Percentiles rank a stretch among this genome's conserved stretches.
Evolutionary conservation across 1,139 yeast genomes (phyloP).

Genomic region (Hanseniaspora gamundiae): DNA sequence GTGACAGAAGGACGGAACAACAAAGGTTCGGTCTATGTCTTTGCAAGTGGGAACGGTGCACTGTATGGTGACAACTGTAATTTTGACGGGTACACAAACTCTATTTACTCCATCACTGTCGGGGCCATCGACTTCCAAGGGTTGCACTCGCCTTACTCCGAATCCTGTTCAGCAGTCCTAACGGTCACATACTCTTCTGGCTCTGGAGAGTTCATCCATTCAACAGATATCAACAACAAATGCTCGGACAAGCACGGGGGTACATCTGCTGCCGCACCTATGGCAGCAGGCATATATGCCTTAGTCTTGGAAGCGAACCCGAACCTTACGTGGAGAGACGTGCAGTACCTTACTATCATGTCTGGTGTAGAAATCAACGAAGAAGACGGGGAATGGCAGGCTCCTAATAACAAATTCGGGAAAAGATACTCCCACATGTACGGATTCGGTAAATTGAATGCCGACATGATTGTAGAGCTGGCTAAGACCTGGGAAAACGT

Average conservation of each 20-base stretch:
- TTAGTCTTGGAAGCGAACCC: conserved; percentile 75
- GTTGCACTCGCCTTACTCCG: conserved; percentile 77
- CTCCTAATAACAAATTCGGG: conserved; percentile 32
- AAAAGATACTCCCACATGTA: conserved; percentile 68
- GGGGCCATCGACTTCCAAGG: conserved; percentile 88
- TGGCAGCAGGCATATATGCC: conserved; percentile 90
- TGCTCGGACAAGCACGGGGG: conserved; percentile 85
- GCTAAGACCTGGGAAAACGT: conserved; percentile 77
- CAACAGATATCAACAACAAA: conserved; percentile 68
- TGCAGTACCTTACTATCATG: conserved; percentile 71
- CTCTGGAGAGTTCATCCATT: conserved; percentile 77
- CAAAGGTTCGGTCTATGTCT: conserved; percentile 83
- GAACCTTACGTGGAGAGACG: conserved; percentile 87
- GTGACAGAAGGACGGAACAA: conserved; percentile 71
- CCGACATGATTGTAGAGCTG: conserved; percentile 56
- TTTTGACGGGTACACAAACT: conserved; percentile 94
- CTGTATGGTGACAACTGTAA: conserved; percentile 77
- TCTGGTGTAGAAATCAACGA: conserved; percentile 62
- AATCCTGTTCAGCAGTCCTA: conserved; percentile 89
- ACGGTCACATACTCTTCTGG: conserved; percentile 95
- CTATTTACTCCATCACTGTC: conserved; percentile 88
- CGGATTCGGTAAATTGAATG: conserved; percentile 91
- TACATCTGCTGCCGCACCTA: conserved; percentile 97
- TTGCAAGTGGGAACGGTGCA: conserved; percentile 96
- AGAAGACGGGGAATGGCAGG: conserved; percentile 60